phyloP scores from a whole-genome alignment of 768 basidiomycete genomes.

The Leucocoprinus birnbaumii region DNA sequence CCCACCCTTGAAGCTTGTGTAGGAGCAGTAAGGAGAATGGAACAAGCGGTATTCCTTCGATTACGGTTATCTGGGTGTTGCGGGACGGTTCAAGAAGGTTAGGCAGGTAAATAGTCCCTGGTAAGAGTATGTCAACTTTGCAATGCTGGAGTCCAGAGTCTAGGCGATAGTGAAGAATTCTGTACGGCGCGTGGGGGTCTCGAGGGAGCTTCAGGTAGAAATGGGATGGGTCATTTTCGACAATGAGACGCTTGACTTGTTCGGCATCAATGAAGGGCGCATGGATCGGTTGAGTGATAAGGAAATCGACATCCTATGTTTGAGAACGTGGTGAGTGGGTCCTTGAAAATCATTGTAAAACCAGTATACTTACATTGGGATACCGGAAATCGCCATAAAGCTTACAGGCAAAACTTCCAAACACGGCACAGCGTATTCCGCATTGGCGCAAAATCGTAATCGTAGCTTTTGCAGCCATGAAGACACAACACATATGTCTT shows the following conservation, averaged over 20 bases:
- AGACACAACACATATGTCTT: conserved; percentile 9
- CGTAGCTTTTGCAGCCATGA: conserved; percentile 25
- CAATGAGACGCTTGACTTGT: conserved; percentile 8
- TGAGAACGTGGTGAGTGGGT: neutral
- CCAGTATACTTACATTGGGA: conserved; percentile 30
- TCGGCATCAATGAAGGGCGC: neutral
- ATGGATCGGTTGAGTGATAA: conserved; percentile 18
- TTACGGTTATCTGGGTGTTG: conserved; percentile 3
- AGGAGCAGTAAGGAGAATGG: conserved; percentile 32
- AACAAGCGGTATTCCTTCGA: conserved; percentile 24
- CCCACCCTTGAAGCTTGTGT: conserved; percentile 40
- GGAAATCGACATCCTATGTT: conserved; percentile 36
- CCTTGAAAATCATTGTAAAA: too few relatives aligned
- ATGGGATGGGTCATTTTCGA: neutral
- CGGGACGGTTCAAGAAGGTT: neutral
- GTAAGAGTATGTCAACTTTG: conserved; percentile 15
- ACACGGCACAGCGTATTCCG: conserved; percentile 27
- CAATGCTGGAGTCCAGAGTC: neutral
- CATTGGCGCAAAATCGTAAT: conserved; percentile 21
- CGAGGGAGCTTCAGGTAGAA: conserved; percentile 14
- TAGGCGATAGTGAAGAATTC: conserved; percentile 12
- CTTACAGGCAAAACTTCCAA: conserved; percentile 36
- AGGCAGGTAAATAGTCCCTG: conserved; percentile 6
- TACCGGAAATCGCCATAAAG: conserved; percentile 32
- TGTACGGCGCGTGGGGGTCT: conserved; percentile 7